phyloP scores from a whole-genome alignment of 495 filamentous ascomycete species.

The Articulospora tetracladia region DNA sequence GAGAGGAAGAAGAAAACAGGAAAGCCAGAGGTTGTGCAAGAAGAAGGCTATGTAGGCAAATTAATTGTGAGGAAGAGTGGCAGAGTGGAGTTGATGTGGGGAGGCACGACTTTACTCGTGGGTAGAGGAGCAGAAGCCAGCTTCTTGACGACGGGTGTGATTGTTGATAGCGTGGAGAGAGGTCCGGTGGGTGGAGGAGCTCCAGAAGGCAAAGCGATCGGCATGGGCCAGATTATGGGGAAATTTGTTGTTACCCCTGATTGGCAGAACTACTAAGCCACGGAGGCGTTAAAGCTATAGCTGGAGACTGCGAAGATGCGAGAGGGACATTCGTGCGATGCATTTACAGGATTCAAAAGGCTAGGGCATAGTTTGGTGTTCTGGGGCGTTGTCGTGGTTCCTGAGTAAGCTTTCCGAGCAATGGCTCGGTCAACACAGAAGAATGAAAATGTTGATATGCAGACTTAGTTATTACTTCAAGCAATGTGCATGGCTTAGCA shows the following conservation, averaged over 20 bases:
- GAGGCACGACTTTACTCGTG: slow-evolving; percentile 46
- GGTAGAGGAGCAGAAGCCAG: slow-evolving; percentile 36
- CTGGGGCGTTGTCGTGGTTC: neutral
- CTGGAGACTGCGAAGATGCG: neutral
- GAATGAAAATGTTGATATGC: too few species aligned
- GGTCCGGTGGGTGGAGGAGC: slow-evolving; percentile 21
- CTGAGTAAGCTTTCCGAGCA: neutral
- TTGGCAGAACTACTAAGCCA: slow-evolving; percentile 23
- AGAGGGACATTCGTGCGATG: neutral
- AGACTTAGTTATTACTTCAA: too few species aligned
- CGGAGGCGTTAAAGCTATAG: neutral
- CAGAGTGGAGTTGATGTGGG: slow-evolving; percentile 57
- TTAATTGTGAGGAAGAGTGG: slow-evolving; percentile 57
- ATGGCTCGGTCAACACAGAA: too few species aligned
- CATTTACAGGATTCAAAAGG: slow-evolving; percentile 8
- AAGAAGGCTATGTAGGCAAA: slow-evolving; percentile 52
- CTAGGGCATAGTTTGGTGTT: slow-evolving; percentile 1
- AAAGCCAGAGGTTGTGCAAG: slow-evolving; percentile 14
- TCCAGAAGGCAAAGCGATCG: slow-evolving; percentile 39
- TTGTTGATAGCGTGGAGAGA: slow-evolving; percentile 24
- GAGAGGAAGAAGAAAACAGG: neutral
- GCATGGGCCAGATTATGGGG: slow-evolving; percentile 55
- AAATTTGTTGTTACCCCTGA: slow-evolving; percentile 53
- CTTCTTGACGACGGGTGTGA: slow-evolving; percentile 41
- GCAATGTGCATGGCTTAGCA: too few species aligned